Evolutionary conservation across 2,329 filamentous ascomycete species (phyloP).

Genomic region (Cladosporium oxysporum): DNA sequence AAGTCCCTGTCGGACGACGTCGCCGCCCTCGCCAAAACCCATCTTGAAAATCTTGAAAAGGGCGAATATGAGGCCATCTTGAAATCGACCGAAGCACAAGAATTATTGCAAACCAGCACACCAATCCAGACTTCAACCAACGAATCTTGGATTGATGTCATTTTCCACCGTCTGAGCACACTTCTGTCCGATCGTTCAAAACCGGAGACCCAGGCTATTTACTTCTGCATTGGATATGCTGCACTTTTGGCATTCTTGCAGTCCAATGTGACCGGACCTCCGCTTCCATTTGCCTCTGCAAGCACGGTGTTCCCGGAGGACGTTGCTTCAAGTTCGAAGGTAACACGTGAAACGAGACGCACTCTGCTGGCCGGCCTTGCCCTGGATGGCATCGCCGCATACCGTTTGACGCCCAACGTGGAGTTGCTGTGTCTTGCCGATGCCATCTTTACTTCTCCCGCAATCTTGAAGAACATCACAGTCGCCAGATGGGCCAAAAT

Average conservation of each 20-base stretch:
- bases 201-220: slow-evolving; percentile 44
- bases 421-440: slow-evolving; percentile 81
- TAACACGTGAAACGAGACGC: slow-evolving; percentile 51
- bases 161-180: slow-evolving; percentile 45
- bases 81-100: slow-evolving; percentile 39
- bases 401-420: slow-evolving; percentile 78
- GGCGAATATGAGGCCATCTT: slow-evolving; percentile 47
- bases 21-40: slow-evolving; percentile 38
- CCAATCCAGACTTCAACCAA: not conserved
- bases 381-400: slow-evolving; percentile 83
- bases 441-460: slow-evolving; percentile 54
- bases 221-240: slow-evolving; percentile 63
- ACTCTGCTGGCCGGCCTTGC: slow-evolving; percentile 69
- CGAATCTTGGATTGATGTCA: slow-evolving; percentile 46
- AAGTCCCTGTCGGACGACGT: slow-evolving; percentile 46
- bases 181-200: slow-evolving; percentile 41
- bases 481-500: slow-evolving; percentile 64
- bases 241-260: slow-evolving; percentile 80
- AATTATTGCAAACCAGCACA: slow-evolving; percentile 9
- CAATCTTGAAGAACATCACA: slow-evolving; percentile 47
- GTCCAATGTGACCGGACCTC: slow-evolving; percentile 83
- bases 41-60: slow-evolving; percentile 43
- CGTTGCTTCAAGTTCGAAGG: slow-evolving; percentile 40
- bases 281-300: slow-evolving; percentile 61
- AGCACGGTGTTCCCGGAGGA: slow-evolving; percentile 53